Base-by-base conservation (phyloP, 2,329 filamentous ascomycete genomes). In the Colletotrichum lini region DNA sequence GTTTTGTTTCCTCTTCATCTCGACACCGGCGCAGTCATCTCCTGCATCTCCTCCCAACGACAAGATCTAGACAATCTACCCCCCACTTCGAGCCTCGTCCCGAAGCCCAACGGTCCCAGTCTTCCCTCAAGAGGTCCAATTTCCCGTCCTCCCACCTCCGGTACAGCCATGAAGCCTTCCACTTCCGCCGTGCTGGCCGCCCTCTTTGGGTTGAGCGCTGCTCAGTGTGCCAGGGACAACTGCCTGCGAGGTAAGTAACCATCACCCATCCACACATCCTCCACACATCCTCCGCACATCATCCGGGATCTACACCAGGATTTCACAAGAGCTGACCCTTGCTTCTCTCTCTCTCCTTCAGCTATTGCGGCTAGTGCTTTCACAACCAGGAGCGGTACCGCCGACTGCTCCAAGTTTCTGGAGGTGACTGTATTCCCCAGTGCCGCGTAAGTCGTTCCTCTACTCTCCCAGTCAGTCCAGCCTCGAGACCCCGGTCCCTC, bases 221-320 rank as follows among this genome's bases (percentile, higher is more conserved):
- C 69, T 50, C 58, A 72, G 23, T 72, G 69, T 54, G 59, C 58
- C 65, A 72, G 65, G 65, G 69, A 72, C 69, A 72, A 72, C 69
- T 72, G 69, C 57, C 53, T 68, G 21, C 44, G 69, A 69, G 69
- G 69, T 69, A 45, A 23, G 69, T 45, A 35, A 35, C 8, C 53
- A 38, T 21, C 21, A 42, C 49, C 30, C 45, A 58, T 53, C 58
- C 53, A 16, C 54, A 40, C 45, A 38, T 59, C 45, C 47, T 10
- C 23, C n/a, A 7, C n/a, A 15, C 38, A 26, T 26, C 26, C 4
- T 26, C 26, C 26, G 26, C 3, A n/a, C n/a, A n/a, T n/a, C n/a
- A n/a, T n/a, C n/a, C n/a, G 38, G 10, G 38, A 68, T 69, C 47
- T 44, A 8, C 45, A 21, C 21, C n/a, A 26, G 45, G 21, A 52